These are phyloP conservation scores for Mycena vulgaris DNA, from an alignment of 768 basidiomycete genomes.

Conservation along the genomic window DNA sequence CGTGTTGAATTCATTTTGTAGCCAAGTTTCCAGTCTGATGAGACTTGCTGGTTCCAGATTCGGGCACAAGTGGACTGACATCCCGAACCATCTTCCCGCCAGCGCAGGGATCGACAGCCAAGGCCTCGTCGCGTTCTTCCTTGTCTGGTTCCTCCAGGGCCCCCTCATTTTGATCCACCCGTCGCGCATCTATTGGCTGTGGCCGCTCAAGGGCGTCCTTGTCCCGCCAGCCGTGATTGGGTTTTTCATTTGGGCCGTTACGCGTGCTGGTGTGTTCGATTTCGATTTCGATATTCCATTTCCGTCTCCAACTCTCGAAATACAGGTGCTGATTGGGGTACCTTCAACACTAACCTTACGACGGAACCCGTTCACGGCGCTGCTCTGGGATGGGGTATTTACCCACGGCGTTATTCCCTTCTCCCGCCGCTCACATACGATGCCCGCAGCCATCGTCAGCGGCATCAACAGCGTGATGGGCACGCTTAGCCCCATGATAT, in stretches of 20 bases:
- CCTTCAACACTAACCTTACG: conserved; percentile 35
- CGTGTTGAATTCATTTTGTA: neutral
- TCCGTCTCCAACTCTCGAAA: neutral
- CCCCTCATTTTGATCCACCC: conserved; percentile 38
- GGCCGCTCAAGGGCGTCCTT: conserved; percentile 35
- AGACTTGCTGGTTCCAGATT: conserved; percentile 25
- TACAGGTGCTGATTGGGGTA: conserved; percentile 32
- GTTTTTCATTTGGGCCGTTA: conserved; percentile 37
- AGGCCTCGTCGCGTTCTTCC: conserved; percentile 40
- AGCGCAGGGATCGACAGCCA: conserved; percentile 40
- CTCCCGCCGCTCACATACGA: neutral
- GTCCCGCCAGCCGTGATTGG: conserved; percentile 36
- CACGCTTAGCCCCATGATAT: conserved; percentile 35
- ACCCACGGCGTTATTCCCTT: neutral
- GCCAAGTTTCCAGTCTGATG: neutral
- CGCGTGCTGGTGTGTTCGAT: conserved; percentile 27
- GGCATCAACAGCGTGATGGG: conserved; percentile 41
- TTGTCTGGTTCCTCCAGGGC: conserved; percentile 38
- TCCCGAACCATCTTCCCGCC: conserved; percentile 38
- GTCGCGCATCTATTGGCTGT: conserved; percentile 37
- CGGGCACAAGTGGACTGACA: conserved; percentile 42
- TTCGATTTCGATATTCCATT: neutral
- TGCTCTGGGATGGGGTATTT: conserved; percentile 36
- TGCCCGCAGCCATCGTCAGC: conserved; percentile 13
- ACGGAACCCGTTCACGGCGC: conserved; percentile 27